Conservation (phyloP, 306 rosid species). For the Astragalus membranaceus region DNA sequence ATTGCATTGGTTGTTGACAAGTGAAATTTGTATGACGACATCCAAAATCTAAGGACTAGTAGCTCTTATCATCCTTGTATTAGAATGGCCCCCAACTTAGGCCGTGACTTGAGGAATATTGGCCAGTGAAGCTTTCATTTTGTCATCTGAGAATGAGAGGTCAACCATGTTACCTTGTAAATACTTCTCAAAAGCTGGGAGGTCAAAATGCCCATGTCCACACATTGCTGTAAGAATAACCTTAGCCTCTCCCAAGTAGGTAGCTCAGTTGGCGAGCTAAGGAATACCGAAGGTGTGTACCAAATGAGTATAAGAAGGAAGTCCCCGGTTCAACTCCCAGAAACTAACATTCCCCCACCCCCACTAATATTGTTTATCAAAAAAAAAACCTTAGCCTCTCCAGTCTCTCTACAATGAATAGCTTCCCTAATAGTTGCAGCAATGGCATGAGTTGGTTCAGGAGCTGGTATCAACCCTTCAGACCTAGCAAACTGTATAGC, state of each 20-base stretch:
- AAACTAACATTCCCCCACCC: no score
- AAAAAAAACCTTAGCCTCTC: no score
- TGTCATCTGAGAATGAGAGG: conserved; percentile 69
- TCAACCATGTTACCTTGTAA: conserved; percentile 85
- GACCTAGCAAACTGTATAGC: conserved; percentile 83
- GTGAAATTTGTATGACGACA: no score
- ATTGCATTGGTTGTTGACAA: no score
- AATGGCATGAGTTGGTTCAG: conserved; percentile 91
- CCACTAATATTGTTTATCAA: no score
- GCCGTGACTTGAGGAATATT: conserved; percentile 42
- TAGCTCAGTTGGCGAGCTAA: no score
- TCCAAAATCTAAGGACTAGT: no score
- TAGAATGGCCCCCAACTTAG: conserved; percentile 19
- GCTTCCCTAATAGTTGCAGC: conserved; percentile 95
- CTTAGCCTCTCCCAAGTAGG: no score
- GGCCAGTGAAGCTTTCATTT: conserved; percentile 48
- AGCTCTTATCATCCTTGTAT: background rate
- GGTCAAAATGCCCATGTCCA: conserved; percentile 94
- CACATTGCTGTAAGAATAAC: conserved; percentile 94
- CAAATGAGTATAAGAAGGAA: no score
- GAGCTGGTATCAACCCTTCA: conserved; percentile 92
- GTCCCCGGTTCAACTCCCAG: no score
- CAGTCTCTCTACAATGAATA: conserved; percentile 57
- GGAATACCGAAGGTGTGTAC: no score
- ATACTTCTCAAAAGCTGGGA: conserved; percentile 74